phyloP scores from a whole-genome alignment of 306 rosid species.

The Crataegus laevigata region DNA sequence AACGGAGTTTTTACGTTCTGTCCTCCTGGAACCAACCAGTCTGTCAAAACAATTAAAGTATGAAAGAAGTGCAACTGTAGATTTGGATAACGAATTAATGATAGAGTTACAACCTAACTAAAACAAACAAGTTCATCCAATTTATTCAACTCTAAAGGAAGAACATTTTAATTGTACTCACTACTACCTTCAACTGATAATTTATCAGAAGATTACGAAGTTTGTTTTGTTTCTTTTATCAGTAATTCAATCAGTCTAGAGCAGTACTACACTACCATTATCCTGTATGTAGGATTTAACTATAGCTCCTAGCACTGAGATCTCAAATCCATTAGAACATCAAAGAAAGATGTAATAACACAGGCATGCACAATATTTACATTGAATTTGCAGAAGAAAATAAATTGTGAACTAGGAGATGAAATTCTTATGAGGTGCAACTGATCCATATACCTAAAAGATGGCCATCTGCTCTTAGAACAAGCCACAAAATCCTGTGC shows the following conservation, averaged over 20 bases:
- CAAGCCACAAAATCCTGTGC: conserved; percentile 31
- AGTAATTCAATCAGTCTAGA: neutral
- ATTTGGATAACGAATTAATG: neutral
- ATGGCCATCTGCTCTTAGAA: conserved; percentile 31
- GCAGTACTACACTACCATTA: neutral
- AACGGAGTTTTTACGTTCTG: conserved; percentile 35
- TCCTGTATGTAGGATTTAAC: neutral
- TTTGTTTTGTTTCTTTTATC: neutral
- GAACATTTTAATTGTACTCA: neutral
- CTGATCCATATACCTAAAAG: conserved; percentile 40
- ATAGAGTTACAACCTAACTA: neutral
- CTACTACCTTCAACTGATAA: neutral
- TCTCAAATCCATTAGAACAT: neutral
- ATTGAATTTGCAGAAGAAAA: neutral
- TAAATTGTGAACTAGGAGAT: neutral
- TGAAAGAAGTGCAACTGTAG: neutral
- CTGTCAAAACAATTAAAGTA: conserved; percentile 28
- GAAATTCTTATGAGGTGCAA: neutral
- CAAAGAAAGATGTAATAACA: neutral
- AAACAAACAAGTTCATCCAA: neutral
- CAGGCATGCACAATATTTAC: neutral
- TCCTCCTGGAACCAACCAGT: conserved; percentile 44
- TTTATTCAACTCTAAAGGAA: neutral
- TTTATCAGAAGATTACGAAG: neutral
- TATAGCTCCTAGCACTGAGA: neutral